phyloP scores from a whole-genome alignment of 2,329 filamentous ascomycete species.

The Aspergillus viridinutans region DNA sequence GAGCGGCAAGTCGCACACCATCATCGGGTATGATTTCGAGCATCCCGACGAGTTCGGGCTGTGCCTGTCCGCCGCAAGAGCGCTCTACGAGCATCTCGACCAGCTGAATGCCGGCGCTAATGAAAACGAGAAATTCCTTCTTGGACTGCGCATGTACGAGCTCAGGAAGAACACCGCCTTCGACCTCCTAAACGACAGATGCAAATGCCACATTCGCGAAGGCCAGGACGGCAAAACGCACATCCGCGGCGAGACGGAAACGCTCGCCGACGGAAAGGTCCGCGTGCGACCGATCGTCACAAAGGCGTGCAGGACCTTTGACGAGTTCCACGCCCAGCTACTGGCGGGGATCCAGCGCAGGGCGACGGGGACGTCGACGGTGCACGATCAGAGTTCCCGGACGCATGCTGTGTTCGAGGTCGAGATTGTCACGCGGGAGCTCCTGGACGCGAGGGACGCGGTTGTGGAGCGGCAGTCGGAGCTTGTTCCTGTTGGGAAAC shows the following conservation, averaged over 20 bases:
- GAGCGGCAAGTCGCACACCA: constrained; percentile 42
- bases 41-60: constrained; percentile 32
- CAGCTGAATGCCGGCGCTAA: constrained; percentile 18
- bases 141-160: constrained; percentile 42
- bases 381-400: constrained; percentile 45
- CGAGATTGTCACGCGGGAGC: constrained; percentile 36
- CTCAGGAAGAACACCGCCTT: constrained; percentile 41
- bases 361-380: constrained; percentile 35
- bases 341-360: constrained; percentile 26
- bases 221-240: constrained; percentile 39
- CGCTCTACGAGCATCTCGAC: constrained; percentile 26
- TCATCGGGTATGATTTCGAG: constrained; percentile 42
- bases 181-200: constrained; percentile 40
- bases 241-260: constrained; percentile 42
- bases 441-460: constrained; percentile 36
- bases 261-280: constrained; percentile 38
- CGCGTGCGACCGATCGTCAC: constrained; percentile 37
- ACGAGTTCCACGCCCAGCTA: constrained; percentile 27
- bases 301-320: constrained; percentile 31
- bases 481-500: constrained; percentile 43
- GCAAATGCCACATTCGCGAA: constrained; percentile 40
- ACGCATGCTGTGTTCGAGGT: constrained; percentile 44
- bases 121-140: constrained; percentile 20
- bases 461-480: constrained; percentile 43
- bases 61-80: constrained; percentile 32